These are phyloP conservation scores for Bromus sterilis DNA, from an alignment of 176 grass and related monocot species.

Conservation along the genomic window DNA sequence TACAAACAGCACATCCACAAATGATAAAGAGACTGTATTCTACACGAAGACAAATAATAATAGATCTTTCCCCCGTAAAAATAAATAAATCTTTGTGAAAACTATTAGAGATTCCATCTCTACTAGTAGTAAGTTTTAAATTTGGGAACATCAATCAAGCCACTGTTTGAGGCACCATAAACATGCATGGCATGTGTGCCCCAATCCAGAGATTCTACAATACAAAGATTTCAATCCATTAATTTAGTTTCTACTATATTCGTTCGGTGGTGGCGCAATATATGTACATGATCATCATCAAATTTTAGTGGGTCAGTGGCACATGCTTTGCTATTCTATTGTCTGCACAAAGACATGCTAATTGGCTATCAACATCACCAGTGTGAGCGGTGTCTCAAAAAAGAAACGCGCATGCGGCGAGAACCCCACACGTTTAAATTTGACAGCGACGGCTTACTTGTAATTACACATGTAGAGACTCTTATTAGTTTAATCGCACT, in stretches of 20 bases:
- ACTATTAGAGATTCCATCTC: too few species aligned
- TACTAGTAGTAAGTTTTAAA: too few species aligned
- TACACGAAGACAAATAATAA: too few species aligned
- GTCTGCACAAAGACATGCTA: background rate
- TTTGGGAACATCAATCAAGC: background rate
- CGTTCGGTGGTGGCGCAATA: background rate
- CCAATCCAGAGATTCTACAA: background rate
- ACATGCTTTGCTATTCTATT: background rate
- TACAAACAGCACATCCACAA: too few species aligned
- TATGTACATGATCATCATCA: background rate
- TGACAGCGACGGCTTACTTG: background rate
- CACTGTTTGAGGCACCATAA: background rate
- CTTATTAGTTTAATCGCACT: background rate
- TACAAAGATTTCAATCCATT: background rate
- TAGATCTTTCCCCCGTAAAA: too few species aligned
- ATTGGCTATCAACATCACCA: constrained; percentile 2
- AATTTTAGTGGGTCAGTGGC: background rate
- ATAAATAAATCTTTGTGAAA: too few species aligned
- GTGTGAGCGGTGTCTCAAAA: background rate
- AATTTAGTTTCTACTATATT: background rate
- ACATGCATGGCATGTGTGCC: background rate
- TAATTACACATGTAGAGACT: background rate
- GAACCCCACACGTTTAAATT: constrained; percentile 17
- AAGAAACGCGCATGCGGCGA: background rate
- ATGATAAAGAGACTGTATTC: too few species aligned